Percentiles rank a stretch among this genome's conserved stretches.
Evolutionary conservation across 1,284 basidiomycete genomes (phyloP).

Genomic region (Trichosporon inkin): DNA sequence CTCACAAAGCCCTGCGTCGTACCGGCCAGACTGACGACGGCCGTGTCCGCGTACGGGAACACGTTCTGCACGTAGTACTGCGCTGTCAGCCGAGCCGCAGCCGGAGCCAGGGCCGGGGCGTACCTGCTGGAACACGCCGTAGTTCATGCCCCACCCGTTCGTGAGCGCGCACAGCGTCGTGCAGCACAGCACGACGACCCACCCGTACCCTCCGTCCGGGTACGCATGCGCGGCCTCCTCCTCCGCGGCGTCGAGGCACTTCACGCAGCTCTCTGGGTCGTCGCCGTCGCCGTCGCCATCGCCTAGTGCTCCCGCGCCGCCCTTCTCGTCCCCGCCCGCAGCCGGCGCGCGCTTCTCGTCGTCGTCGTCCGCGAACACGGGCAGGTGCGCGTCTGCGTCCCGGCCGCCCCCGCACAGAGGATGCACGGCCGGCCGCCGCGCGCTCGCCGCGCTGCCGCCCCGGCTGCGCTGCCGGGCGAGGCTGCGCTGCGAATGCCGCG

Average conservation of each 20-base stretch:
- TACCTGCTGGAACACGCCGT: constrained; percentile 36
- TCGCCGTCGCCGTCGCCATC: not conserved
- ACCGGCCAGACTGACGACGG: constrained; percentile 25
- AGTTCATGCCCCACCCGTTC: constrained; percentile 35
- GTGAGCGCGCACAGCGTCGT: constrained; percentile 29
- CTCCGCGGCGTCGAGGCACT: not conserved
- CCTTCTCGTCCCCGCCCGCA: not conserved
- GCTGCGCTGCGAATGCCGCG: constrained; percentile 23
- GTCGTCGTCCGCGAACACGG: constrained; percentile 8
- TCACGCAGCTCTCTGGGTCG: not conserved
- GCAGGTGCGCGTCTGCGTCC: not conserved
- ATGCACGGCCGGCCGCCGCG: not conserved
- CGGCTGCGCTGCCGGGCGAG: not conserved
- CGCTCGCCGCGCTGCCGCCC: not conserved
- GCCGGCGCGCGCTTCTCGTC: not conserved
- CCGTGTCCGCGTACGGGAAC: constrained; percentile 20
- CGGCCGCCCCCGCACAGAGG: not conserved
- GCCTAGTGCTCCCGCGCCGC: not conserved
- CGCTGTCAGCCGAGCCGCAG: constrained; percentile 14
- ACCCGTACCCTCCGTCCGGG: constrained; percentile 49
- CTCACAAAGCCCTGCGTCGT: constrained; percentile 16
- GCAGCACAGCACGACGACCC: constrained; percentile 39
- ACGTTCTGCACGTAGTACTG: constrained; percentile 30
- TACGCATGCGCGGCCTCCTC: constrained; percentile 24
- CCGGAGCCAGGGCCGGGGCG: not conserved